phyloP scores from a whole-genome alignment of 345 rosid species.

The Carallia pectinifolia region DNA sequence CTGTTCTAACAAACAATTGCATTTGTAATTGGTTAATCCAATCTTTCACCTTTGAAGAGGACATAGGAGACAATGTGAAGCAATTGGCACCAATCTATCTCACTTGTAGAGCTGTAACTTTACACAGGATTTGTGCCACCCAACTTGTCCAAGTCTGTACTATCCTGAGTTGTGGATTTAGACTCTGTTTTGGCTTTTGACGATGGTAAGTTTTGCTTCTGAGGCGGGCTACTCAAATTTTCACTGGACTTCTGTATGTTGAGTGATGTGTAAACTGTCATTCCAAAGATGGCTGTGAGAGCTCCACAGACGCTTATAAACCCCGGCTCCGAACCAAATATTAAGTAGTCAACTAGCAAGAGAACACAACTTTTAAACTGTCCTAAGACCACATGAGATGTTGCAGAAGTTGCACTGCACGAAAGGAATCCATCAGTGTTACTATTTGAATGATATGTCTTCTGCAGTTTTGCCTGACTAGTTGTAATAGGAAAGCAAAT shows the following conservation, averaged over 20 bases:
- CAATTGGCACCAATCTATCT: no score
- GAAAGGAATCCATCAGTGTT: neutral
- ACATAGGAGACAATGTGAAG: no score
- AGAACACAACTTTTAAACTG: conserved; percentile 94
- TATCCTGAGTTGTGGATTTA: conserved; percentile 22
- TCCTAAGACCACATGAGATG: conserved; percentile 88
- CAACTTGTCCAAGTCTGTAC: conserved; percentile 9
- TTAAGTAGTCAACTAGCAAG: conserved; percentile 70
- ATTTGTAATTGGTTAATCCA: no score
- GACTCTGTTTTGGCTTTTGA: conserved; percentile 38
- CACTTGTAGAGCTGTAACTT: neutral
- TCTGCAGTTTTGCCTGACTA: neutral
- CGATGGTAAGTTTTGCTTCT: conserved; percentile 32
- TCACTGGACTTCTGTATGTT: conserved; percentile 46
- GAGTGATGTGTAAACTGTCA: conserved; percentile 71
- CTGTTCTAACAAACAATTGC: no score
- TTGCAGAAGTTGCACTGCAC: conserved; percentile 90
- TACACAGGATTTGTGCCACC: conserved; percentile 10
- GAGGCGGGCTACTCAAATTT: conserved; percentile 39
- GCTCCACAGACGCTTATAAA: conserved; percentile 79
- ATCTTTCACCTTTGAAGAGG: no score
- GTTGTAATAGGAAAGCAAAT: neutral
- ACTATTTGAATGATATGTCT: neutral
- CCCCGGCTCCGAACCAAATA: conserved; percentile 77
- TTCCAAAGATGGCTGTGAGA: conserved; percentile 65